Percentiles rank a stretch among this genome's conserved stretches.
Conservation (phyloP, 169 alveolate genomes). For the Cyclospora cayetanensis region DNA sequence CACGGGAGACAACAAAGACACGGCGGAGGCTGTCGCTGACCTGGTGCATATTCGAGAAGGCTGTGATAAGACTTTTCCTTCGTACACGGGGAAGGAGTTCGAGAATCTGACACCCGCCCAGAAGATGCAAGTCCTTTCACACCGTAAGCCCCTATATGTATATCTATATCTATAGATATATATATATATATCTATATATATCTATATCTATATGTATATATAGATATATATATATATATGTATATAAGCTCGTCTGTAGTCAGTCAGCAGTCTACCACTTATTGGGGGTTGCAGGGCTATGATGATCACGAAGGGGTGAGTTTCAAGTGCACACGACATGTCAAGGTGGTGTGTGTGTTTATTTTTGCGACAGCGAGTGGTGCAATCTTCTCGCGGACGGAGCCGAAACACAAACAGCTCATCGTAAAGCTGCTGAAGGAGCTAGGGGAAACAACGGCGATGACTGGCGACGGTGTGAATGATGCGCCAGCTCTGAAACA, state of each 20-base stretch:
- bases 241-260: too few species aligned
- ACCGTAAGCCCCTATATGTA: background rate
- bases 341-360: background rate
- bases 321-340: too few species aligned
- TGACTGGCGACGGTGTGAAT: slow-evolving; percentile 99
- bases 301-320: too few species aligned
- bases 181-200: background rate
- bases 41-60: slow-evolving; percentile 92
- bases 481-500: slow-evolving; percentile 99
- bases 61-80: slow-evolving; percentile 60
- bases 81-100: slow-evolving; percentile 96
- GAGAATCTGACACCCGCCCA: slow-evolving; percentile 88
- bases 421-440: slow-evolving; percentile 94
- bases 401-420: slow-evolving; percentile 98
- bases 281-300: too few species aligned
- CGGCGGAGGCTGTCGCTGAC: slow-evolving; percentile 99
- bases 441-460: slow-evolving; percentile 95
- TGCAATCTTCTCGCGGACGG: slow-evolving; percentile 98
- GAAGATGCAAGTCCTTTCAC: slow-evolving; percentile 78
- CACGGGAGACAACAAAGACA: slow-evolving; percentile 98
- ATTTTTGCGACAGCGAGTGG: slow-evolving; percentile 73
- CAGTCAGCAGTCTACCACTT: too few species aligned
- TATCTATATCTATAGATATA: background rate
- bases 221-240: background rate
- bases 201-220: too few species aligned